These are phyloP conservation scores for Microsporum canis DNA, from an alignment of 2,329 filamentous ascomycete species.

Conservation along the genomic window DNA sequence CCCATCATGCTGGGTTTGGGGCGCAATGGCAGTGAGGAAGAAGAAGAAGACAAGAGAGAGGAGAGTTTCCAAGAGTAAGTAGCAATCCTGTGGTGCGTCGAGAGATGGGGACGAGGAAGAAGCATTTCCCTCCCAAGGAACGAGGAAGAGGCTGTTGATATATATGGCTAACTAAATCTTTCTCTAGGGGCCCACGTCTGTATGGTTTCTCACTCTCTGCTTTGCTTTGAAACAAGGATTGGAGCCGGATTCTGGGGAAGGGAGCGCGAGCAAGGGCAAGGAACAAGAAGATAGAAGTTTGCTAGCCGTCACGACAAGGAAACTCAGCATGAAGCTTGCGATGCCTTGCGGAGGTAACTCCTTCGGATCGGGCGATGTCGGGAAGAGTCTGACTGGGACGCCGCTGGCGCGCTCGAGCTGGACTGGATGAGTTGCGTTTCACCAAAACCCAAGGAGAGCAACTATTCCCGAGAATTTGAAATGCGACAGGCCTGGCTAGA, in stretches of 20 bases:
- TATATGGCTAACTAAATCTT: background rate
- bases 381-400: background rate
- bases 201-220: background rate
- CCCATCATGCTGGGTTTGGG: background rate
- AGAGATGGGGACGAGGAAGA: background rate
- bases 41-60: background rate
- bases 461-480: background rate
- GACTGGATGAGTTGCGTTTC: constrained; percentile 1
- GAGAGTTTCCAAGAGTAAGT: constrained; percentile 2
- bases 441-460: background rate
- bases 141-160: background rate
- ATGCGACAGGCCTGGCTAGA: constrained; percentile 3
- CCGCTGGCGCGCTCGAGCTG: constrained; percentile 1
- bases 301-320: constrained; percentile 1
- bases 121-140: background rate
- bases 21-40: background rate
- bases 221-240: constrained; percentile 3
- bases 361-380: constrained; percentile 6
- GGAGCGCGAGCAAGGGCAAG: constrained; percentile 1
- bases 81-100: background rate
- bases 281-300: background rate
- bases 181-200: background rate
- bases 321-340: constrained; percentile 4
- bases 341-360: constrained; percentile 4
- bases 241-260: constrained; percentile 6